Percentiles rank a stretch among this genome's conserved stretches.
Conservation (phyloP, 495 filamentous ascomycete genomes). For the Hypomontagnella submonticulosa region DNA sequence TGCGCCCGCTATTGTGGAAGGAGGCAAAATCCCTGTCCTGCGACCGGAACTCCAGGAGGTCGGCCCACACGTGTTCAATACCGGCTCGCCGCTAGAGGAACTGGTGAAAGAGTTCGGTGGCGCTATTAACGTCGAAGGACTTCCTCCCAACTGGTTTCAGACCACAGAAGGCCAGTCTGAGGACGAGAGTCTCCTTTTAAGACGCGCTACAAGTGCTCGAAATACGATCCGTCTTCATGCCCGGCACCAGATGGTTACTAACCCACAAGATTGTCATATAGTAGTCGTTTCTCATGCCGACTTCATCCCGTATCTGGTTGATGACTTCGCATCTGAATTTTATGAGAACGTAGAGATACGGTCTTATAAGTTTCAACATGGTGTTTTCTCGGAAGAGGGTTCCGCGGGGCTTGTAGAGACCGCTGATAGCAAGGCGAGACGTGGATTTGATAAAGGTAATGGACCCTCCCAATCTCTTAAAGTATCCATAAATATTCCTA, state of each 20-base stretch:
- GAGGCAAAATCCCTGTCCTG: slow-evolving; percentile 64
- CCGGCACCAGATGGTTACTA: too few species aligned
- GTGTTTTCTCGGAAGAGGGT: too few species aligned
- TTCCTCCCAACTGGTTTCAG: not conserved
- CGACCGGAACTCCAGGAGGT: slow-evolving; percentile 80
- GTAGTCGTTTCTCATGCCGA: slow-evolving; percentile 50
- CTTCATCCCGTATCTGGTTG: slow-evolving; percentile 43
- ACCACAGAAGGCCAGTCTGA: not conserved
- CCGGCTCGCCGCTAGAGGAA: slow-evolving; percentile 63
- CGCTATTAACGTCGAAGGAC: slow-evolving; percentile 64
- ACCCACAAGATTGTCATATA: too few species aligned
- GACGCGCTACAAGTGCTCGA: too few species aligned
- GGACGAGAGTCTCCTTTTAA: too few species aligned
- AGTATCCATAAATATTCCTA: not conserved
- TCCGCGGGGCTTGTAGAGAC: not conserved
- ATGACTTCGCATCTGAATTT: not conserved
- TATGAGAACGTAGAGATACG: not conserved
- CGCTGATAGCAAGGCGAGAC: too few species aligned
- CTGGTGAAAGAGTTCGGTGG: slow-evolving; percentile 68
- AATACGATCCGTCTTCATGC: too few species aligned
- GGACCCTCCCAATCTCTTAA: too few species aligned
- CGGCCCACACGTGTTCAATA: slow-evolving; percentile 77
- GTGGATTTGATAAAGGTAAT: too few species aligned
- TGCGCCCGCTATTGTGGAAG: slow-evolving; percentile 49
- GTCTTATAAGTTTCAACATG: not conserved